Evolutionary conservation across 2,329 filamentous ascomycete genomes (phyloP), one percentile per base, ranked within the genome.

Genomic region (Zymoseptoria ardabiliae): DNA sequence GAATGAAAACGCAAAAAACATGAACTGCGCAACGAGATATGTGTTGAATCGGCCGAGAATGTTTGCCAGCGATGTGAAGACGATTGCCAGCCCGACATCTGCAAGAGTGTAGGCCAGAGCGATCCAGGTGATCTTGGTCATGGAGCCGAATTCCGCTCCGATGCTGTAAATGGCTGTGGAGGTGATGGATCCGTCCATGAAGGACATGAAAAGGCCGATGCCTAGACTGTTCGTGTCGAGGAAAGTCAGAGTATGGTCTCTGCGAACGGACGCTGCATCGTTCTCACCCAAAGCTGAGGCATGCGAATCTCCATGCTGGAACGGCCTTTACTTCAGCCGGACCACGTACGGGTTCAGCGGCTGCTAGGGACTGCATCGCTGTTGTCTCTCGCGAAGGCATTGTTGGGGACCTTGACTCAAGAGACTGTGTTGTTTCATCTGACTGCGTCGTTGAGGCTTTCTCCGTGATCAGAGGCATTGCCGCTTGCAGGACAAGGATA

Each of bases 161-260:
- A 85, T 82, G 20, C 79, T 79, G n/a, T 83, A 76, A 0, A 85
- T 74, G 2, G 82, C 82, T 0, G 82, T 84, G 13, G 81, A 82
- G 17, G 84, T 79, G 57, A 85, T 84, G 0, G 81, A 83, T 1
- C 81, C 81, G 61, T 85, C 82, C 48, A 84, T 74, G 23, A 79
- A 82, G 3, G 82, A 82, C 64, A 85, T 82, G 17, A 85, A 74
- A 2, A 85, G 75, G 2, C 82, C 81, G 2, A 78, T 63, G 9
- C 83, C 75, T 54, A 82, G 74, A 50, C 80, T 82, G 11, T 51
- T 28, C 9, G 25, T n/a, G n/a, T n/a, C 25, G 25, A 11, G n/a
- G 2, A 13, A 9, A 19, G 50, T 51, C 50, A 51, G n/a, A 17
- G 17, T 10, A 21, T 30, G 51, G 21, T 6, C 35, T n/a, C n/a